These are phyloP conservation scores for Penicillium samsonianum DNA, from an alignment of 495 filamentous ascomycete genomes.

Conservation along the genomic window DNA sequence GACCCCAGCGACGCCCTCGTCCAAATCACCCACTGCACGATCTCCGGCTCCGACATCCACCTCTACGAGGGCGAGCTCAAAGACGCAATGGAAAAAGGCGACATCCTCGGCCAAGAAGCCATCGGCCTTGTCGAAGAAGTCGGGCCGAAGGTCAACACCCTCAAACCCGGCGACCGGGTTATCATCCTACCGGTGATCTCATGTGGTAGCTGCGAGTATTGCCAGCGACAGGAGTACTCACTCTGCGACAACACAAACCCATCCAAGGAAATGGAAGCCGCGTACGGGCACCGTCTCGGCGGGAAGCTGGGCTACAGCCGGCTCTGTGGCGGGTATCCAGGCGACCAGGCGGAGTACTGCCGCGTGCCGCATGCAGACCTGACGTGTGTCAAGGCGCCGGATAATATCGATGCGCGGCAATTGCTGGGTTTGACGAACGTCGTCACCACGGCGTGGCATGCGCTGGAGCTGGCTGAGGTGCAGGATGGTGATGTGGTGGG, in stretches of 20 bases:
- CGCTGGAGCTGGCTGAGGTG: constrained; percentile 36
- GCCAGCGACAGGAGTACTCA: constrained; percentile 48
- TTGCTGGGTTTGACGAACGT: constrained; percentile 41
- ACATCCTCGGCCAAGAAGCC: constrained; percentile 58
- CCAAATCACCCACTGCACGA: constrained; percentile 36
- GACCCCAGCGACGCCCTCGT: constrained; percentile 38
- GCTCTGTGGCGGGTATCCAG: constrained; percentile 73
- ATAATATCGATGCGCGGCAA: constrained; percentile 55
- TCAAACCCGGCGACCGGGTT: constrained; percentile 39
- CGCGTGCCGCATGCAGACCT: constrained; percentile 44
- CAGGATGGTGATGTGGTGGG: constrained; percentile 40
- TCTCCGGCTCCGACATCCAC: constrained; percentile 39
- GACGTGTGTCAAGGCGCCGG: constrained; percentile 36
- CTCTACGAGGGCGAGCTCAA: constrained; percentile 31
- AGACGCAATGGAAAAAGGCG: constrained; percentile 54
- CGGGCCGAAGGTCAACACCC: constrained; percentile 27
- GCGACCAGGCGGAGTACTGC: constrained; percentile 50
- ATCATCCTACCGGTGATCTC: constrained; percentile 60
- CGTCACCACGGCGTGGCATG: constrained; percentile 39
- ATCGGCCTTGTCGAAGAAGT: constrained; percentile 40
- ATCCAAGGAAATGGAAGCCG: constrained; percentile 57
- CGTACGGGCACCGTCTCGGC: constrained; percentile 51
- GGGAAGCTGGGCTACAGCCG: constrained; percentile 34
- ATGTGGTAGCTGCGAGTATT: constrained; percentile 51
- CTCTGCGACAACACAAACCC: constrained; percentile 72